Percentiles rank a stretch among this genome's conserved stretches.
phyloP scores from a whole-genome alignment of 331 rosid genomes.

The Rosa hybrid region DNA sequence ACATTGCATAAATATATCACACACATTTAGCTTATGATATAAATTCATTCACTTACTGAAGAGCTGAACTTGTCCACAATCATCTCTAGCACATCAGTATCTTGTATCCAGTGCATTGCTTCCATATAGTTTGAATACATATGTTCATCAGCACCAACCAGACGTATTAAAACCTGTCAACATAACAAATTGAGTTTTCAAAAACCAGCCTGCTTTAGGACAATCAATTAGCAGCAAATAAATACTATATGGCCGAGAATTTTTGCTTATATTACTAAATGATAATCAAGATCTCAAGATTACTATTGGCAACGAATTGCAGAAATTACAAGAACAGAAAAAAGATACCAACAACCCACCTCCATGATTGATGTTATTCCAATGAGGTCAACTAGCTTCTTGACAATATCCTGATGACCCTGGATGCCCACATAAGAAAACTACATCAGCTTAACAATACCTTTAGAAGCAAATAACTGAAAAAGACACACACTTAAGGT shows the following conservation, averaged over 20 bases:
- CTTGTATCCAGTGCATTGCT: conserved; percentile 94
- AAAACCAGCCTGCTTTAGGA: conserved; percentile 8
- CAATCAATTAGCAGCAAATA: background rate
- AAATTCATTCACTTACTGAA: conserved; percentile 63
- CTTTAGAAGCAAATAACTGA: background rate
- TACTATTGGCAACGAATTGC: background rate
- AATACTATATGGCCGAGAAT: background rate
- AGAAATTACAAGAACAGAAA: conserved; percentile 24
- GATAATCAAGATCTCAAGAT: background rate
- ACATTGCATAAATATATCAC: background rate
- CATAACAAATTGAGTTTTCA: conserved; percentile 11
- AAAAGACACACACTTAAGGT: background rate
- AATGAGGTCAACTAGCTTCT: conserved; percentile 91
- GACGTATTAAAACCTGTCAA: conserved; percentile 84
- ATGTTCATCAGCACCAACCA: conserved; percentile 98
- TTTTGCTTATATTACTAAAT: background rate
- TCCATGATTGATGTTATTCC: conserved; percentile 99
- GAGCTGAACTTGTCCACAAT: conserved; percentile 94
- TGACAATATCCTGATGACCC: conserved; percentile 82
- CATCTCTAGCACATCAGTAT: conserved; percentile 88
- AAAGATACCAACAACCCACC: conserved; percentile 57
- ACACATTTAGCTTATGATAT: background rate
- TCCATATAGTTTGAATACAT: conserved; percentile 77
- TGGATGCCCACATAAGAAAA: conserved; percentile 34
- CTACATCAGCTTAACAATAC: conserved; percentile 31